Evolutionary conservation across 2,329 filamentous ascomycete species (phyloP), one percentile per base, ranked within the genome.

Genomic region (Alternaria sp.): DNA sequence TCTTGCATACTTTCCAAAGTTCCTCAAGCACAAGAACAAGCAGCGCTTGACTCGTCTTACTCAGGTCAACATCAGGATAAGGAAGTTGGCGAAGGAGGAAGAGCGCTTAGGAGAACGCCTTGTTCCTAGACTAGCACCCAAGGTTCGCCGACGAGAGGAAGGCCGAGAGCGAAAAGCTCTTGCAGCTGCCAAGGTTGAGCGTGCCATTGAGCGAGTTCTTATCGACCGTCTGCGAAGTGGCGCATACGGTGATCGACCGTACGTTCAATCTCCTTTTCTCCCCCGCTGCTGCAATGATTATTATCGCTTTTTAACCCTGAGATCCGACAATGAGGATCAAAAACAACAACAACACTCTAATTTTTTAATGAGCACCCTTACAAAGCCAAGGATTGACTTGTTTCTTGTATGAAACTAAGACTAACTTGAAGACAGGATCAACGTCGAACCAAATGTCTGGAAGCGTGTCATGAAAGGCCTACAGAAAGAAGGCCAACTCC

Each of bases 361-460:
- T 48, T 50, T 58, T 50, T 54, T 44, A 58, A 58, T 58, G 56
- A 58, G 56, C 56, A 44, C 14, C 39, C 33, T 28, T 37, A 45
- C 44, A 31, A 14, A 1, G 31, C 26, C 21, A n/a, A 44, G 11
- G 37, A 26, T 41, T 55, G n/a, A 11, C 23, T 10, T 17, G 11
- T 2, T n/a, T 9, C 4, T 21, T 14, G 23, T 6, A 4, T 11
- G 23, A 36, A 4, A 21, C 13, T 6, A 37, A 54, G 50, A 40
- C 56, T 58, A 26, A 58, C 51, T 44, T 23, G 31, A 37, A 23
- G 7, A 50, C 14, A 58, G 56, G 14, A 58, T 99, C 66, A 99
- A 99, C 75, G 93, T 97, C 51, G 95, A 96, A 78, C 93, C 97
- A 77, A 85, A 86, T 13, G 92, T 99, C 61, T 99, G 95, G 95